Evolutionary conservation across 768 basidiomycete species (phyloP), one percentile per base, ranked within the genome.

Genomic region (Naganishia randhawae): DNA sequence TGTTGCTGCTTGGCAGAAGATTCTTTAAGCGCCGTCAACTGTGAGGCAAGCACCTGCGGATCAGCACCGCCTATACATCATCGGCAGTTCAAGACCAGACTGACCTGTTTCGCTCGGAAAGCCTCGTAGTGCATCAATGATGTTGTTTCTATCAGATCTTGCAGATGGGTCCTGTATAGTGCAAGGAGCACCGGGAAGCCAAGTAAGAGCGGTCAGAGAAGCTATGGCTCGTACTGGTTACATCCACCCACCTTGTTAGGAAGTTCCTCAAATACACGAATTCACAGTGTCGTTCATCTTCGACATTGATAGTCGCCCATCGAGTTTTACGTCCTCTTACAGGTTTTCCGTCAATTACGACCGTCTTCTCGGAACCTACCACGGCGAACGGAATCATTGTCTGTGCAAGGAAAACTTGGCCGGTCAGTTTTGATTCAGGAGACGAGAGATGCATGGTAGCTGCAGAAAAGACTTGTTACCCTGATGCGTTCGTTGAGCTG

Each of bases 121-220:
- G 94, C 92, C 84, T 99, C 95, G 80, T 98, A 99, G 82, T 99
- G 95, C 80, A 95, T 96, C 81, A 94, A 91, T 13, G 96, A 93
- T 11, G 96, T 98, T 66, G 95, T 96, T 84, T 99, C 95, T 78
- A 99, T 99, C 78, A 99, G 83, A 77, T 98, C 95, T 81, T 99
- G 95, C 77, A 99, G 81, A 82, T 99, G 96, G 33, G 95, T 95
- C 82, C 94, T 90, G 69, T 53, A 16, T 54, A 17, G 25, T 25
- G 3, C 11, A 10, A 16, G 17, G 7, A 13, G 32, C 11, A 31
- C 14, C 1, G 27, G 32, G 10, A 66, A 27, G 32, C 19, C 17
- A 37, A 55, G 5, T 0, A 5, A 3, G 16, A n/a, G 33, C 33
- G 16, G 54, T 32, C 14, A n/a, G 22, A 55, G 10, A 10, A 11